Percentiles rank a stretch among this genome's conserved stretches.
phyloP scores from a whole-genome alignment of 2,329 filamentous ascomycete genomes.

The Colletotrichum caudatum region DNA sequence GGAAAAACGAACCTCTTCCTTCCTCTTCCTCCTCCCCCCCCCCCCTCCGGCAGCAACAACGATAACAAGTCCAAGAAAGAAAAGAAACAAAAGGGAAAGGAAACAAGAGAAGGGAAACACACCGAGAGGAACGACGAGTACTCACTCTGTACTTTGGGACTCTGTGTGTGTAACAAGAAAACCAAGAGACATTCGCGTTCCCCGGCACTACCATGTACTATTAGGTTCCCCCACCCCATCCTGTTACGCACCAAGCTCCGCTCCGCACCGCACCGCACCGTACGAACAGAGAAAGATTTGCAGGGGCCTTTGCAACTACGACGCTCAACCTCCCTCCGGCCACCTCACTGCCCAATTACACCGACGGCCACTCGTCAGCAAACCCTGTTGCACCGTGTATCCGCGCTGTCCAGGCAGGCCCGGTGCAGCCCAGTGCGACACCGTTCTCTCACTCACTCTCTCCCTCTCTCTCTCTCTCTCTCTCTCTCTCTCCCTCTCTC shows the following conservation, averaged over 20 bases:
- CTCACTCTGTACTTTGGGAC: neutral
- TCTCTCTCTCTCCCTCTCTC: too few relatives aligned
- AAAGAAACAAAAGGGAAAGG: neutral
- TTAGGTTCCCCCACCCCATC: slow-evolving; percentile 17
- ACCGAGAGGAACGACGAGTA: slow-evolving; percentile 1
- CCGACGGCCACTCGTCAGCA: slow-evolving; percentile 36
- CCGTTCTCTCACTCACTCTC: neutral
- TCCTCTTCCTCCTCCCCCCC: neutral
- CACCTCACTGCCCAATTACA: slow-evolving; percentile 28
- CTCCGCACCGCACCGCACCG: slow-evolving; percentile 22
- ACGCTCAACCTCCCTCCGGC: slow-evolving; percentile 20
- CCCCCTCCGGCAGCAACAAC: neutral
- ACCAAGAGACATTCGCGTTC: slow-evolving; percentile 29
- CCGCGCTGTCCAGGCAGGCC: slow-evolving; percentile 29
- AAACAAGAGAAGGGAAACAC: neutral
- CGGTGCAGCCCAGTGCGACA: slow-evolving; percentile 37
- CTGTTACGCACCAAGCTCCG: slow-evolving; percentile 22
- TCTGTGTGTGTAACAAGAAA: slow-evolving; percentile 4
- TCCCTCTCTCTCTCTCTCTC: too few relatives aligned
- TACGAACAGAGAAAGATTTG: slow-evolving; percentile 15
- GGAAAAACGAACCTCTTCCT: slow-evolving; percentile 12
- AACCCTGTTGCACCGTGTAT: slow-evolving; percentile 37
- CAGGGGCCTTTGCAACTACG: slow-evolving; percentile 5
- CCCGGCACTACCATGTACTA: slow-evolving; percentile 26
- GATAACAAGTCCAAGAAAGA: neutral